Conservation (phyloP, 2,329 filamentous ascomycete species). For the Ascochyta viciae-villosae region DNA sequence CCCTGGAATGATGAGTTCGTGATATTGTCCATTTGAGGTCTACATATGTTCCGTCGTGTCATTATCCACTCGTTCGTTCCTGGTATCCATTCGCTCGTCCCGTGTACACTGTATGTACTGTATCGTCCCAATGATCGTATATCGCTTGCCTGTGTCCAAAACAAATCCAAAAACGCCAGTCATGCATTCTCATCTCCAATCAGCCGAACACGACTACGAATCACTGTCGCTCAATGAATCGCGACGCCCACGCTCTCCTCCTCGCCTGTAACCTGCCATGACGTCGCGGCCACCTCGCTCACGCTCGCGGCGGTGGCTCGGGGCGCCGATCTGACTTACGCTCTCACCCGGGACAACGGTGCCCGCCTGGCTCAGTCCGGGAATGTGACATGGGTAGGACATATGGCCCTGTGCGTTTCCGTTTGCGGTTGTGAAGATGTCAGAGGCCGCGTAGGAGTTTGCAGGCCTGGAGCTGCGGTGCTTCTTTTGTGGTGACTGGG, state of each 20-base stretch:
- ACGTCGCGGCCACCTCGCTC: conserved; percentile 46
- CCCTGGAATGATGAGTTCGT: not conserved
- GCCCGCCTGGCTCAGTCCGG: conserved; percentile 55
- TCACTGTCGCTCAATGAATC: conserved; percentile 65
- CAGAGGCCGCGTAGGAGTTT: conserved; percentile 28
- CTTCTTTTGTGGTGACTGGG: conserved; percentile 45
- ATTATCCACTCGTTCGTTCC: conserved; percentile 1
- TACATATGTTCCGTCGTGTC: conserved; percentile 5
- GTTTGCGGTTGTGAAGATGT: conserved; percentile 50
- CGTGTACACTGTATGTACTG: conserved; percentile 4
- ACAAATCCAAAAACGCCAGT: conserved; percentile 12
- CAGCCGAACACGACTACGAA: conserved; percentile 10
- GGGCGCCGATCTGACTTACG: conserved; percentile 49
- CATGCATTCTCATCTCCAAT: conserved; percentile 1
- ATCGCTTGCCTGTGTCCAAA: conserved; percentile 8
- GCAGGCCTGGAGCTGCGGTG: conserved; percentile 40
- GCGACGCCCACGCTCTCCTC: conserved; percentile 53
- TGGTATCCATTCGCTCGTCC: conserved; percentile 10
- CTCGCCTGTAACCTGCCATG: conserved; percentile 52
- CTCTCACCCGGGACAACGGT: conserved; percentile 48
- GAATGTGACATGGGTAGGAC: conserved; percentile 64
- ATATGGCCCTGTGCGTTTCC: conserved; percentile 57
- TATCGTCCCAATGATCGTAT: not conserved
- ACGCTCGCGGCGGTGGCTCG: conserved; percentile 25
- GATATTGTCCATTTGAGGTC: conserved; percentile 5